phyloP scores from a whole-genome alignment of 495 filamentous ascomycete genomes.

The Aspergillus hancockii region DNA sequence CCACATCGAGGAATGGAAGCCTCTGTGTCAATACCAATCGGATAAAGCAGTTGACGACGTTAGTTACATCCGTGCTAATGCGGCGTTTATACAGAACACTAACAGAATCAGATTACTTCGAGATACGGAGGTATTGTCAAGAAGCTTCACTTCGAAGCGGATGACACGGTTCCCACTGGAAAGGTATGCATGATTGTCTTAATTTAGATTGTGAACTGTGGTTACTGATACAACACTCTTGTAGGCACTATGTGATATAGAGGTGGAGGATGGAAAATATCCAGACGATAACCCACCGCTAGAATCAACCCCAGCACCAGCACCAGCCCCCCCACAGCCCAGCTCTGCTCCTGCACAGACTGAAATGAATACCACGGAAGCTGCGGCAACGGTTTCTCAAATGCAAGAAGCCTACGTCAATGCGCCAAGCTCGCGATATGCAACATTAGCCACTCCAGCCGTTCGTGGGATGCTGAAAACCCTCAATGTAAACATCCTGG shows the following conservation, averaged over 20 bases:
- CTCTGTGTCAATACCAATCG: conserved; percentile 94
- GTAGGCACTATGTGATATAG: conserved; percentile 55
- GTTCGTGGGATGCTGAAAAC: conserved; percentile 86
- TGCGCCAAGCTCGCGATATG: conserved; percentile 51
- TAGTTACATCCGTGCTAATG: conserved; percentile 12
- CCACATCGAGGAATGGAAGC: conserved; percentile 96
- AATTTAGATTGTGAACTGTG: neutral
- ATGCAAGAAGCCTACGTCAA: conserved; percentile 4
- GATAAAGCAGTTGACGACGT: conserved; percentile 98
- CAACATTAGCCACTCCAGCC: conserved; percentile 83
- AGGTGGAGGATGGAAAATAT: conserved; percentile 60
- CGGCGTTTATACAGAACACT: conserved; percentile 9
- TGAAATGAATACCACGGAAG: conserved; percentile 22
- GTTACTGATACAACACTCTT: conserved; percentile 10
- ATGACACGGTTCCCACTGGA: conserved; percentile 94
- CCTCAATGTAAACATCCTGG: conserved; percentile 69
- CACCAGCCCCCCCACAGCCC: conserved; percentile 27
- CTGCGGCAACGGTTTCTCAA: conserved; percentile 14
- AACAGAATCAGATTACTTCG: conserved; percentile 72
- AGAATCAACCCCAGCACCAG: conserved; percentile 18
- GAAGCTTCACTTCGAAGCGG: conserved; percentile 91
- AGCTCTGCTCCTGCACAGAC: conserved; percentile 17
- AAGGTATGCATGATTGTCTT: conserved; percentile 44
- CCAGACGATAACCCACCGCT: conserved; percentile 53
- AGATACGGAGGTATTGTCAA: conserved; percentile 94